A percentile compares a stretch with the other conserved stretches of the same genome.
These are phyloP conservation scores for Ammopiptanthus mongolicus DNA, from an alignment of 306 rosid species.

Conservation along the genomic window DNA sequence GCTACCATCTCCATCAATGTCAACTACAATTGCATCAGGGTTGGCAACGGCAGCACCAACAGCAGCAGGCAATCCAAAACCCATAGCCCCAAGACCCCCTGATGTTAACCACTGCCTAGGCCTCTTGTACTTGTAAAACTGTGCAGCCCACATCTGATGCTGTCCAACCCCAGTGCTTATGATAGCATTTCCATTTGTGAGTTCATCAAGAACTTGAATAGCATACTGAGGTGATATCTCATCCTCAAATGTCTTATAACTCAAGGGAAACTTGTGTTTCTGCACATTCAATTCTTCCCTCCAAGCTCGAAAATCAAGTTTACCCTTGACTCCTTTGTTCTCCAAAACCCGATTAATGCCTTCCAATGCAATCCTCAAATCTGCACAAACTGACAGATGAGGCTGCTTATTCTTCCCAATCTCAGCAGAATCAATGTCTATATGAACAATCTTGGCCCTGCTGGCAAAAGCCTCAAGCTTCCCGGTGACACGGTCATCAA, in stretches of 20 bases:
- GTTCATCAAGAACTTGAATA: constrained; percentile 75
- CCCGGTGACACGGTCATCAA: constrained; percentile 89
- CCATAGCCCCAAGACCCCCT: constrained; percentile 90
- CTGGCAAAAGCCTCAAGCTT: constrained; percentile 86
- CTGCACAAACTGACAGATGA: constrained; percentile 64
- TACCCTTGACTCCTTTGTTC: constrained; percentile 18
- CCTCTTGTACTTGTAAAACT: constrained; percentile 64
- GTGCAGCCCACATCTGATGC: constrained; percentile 96
- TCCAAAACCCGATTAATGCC: constrained; percentile 63
- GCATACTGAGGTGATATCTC: constrained; percentile 81
- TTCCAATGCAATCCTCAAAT: constrained; percentile 64
- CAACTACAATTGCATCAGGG: constrained; percentile 60
- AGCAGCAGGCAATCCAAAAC: constrained; percentile 91
- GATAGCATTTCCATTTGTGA: constrained; percentile 73
- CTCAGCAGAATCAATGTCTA: constrained; percentile 89
- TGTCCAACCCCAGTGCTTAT: constrained; percentile 91
- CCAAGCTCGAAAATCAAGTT: constrained; percentile 57
- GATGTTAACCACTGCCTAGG: constrained; percentile 91
- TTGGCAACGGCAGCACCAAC: constrained; percentile 86
- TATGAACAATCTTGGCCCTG: constrained; percentile 85
- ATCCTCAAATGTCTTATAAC: constrained; percentile 64
- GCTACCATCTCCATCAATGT: constrained; percentile 92
- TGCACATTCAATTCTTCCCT: constrained; percentile 69
- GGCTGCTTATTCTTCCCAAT: constrained; percentile 96
- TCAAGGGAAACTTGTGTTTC: constrained; percentile 58